Evolutionary conservation across 495 filamentous ascomycete species (phyloP).

Genomic region (Peziza echinospora): DNA sequence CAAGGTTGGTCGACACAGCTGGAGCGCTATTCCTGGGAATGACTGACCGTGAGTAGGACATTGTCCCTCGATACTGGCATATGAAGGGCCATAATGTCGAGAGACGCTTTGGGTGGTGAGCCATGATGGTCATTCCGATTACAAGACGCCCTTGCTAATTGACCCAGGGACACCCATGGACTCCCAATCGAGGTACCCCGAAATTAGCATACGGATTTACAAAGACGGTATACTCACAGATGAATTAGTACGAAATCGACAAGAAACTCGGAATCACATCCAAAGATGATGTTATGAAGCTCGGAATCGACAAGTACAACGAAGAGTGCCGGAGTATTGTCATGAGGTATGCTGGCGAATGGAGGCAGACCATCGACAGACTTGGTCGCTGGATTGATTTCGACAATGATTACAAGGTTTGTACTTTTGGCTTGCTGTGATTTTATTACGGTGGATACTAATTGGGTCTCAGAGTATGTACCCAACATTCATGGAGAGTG

Average conservation of each 20-base stretch:
- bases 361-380: slow-evolving; percentile 72
- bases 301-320: slow-evolving; percentile 85
- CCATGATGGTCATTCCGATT: not conserved
- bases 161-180: slow-evolving; percentile 62
- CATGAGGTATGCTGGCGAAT: slow-evolving; percentile 77
- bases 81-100: slow-evolving; percentile 88
- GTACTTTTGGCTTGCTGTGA: slow-evolving; percentile 3
- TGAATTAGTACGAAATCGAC: slow-evolving; percentile 65
- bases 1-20: not conserved
- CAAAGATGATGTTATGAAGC: slow-evolving; percentile 62
- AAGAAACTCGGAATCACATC: slow-evolving; percentile 86
- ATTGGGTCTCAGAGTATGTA: slow-evolving; percentile 53
- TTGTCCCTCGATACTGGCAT: slow-evolving; percentile 91
- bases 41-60: slow-evolving; percentile 36
- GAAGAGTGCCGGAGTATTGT: slow-evolving; percentile 82
- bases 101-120: slow-evolving; percentile 34
- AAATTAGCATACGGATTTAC: not conserved
- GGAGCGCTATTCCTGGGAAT: not conserved
- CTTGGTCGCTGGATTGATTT: slow-evolving; percentile 97
- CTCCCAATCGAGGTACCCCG: slow-evolving; percentile 58
- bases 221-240: not conserved
- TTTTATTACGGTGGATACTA: not conserved
- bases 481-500: slow-evolving; percentile 79
- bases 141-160: slow-evolving; percentile 17
- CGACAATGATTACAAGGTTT: slow-evolving; percentile 89